Conservation (phyloP, 495 filamentous ascomycete genomes). For the Tricharina praecox region DNA sequence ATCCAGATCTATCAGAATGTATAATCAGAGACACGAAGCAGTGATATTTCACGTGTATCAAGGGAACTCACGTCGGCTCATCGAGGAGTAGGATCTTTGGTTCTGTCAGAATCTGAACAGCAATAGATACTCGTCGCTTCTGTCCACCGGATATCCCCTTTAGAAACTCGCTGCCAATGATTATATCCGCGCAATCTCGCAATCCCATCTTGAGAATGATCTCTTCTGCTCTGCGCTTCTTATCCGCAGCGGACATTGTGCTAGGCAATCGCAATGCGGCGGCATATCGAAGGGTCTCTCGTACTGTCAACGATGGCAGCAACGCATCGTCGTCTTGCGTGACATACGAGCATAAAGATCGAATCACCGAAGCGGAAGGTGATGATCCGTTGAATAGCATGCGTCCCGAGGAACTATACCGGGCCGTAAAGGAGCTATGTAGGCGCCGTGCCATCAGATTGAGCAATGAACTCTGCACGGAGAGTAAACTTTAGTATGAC, state of each 20-base stretch:
- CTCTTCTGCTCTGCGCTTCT: conserved; percentile 48
- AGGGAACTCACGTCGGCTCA: conserved; percentile 39
- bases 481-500: neutral
- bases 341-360: conserved; percentile 55
- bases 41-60: neutral
- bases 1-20: conserved; percentile 39
- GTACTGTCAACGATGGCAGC: conserved; percentile 53
- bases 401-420: conserved; percentile 39
- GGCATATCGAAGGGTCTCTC: conserved; percentile 53
- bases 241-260: conserved; percentile 48
- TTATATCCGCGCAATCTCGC: conserved; percentile 58
- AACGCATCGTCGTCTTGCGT: conserved; percentile 61
- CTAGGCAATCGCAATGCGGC: conserved; percentile 49
- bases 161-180: conserved; percentile 50
- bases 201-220: conserved; percentile 56
- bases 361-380: conserved; percentile 45
- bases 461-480: conserved; percentile 39
- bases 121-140: conserved; percentile 57
- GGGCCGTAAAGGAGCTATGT: conserved; percentile 36
- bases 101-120: conserved; percentile 57
- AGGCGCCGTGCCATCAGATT: conserved; percentile 51
- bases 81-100: conserved; percentile 53
- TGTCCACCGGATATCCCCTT: conserved; percentile 68
- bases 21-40: no score
- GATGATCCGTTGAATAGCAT: conserved; percentile 51